Evolutionary conservation across 108 stramenopile species (phyloP).

Genomic region (Craspedostauros australis): DNA sequence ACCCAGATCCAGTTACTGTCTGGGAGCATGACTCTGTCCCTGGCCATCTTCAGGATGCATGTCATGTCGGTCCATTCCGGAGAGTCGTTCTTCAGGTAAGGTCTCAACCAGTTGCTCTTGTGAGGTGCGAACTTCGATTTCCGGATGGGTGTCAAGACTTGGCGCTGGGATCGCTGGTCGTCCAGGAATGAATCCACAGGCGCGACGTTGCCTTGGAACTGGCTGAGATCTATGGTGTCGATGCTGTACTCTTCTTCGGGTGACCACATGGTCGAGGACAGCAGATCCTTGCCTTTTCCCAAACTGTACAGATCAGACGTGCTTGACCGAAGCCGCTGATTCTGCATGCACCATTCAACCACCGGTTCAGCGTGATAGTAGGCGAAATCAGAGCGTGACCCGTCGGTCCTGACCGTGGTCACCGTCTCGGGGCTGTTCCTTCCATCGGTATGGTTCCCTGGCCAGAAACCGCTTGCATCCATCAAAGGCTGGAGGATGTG

Average conservation of each 20-base stretch:
- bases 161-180: conserved; percentile 7
- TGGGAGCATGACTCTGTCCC: conserved; percentile 59
- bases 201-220: conserved; percentile 3
- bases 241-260: conserved; percentile 40
- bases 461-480: neutral
- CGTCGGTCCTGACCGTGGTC: conserved; percentile 14
- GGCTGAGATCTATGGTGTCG: conserved; percentile 5
- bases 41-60: conserved; percentile 33
- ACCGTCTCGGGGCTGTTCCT: conserved; percentile 29
- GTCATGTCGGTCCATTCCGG: conserved; percentile 77
- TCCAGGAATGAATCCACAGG: conserved; percentile 1
- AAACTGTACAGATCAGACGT: conserved; percentile 51
- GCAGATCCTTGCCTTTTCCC: conserved; percentile 58
- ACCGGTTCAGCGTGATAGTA: conserved; percentile 59
- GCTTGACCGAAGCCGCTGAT: conserved; percentile 55
- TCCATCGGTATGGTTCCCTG: neutral
- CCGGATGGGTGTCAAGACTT: neutral
- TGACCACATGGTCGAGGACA: conserved; percentile 61
- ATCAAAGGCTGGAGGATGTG: conserved; percentile 12
- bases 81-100: conserved; percentile 68
- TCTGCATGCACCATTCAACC: conserved; percentile 71
- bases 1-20: conserved; percentile 75
- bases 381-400: conserved; percentile 9
- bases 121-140: neutral
- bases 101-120: conserved; percentile 52